Conservation (phyloP, 176 grass and related monocot species). For the Aechmea fasciata region DNA sequence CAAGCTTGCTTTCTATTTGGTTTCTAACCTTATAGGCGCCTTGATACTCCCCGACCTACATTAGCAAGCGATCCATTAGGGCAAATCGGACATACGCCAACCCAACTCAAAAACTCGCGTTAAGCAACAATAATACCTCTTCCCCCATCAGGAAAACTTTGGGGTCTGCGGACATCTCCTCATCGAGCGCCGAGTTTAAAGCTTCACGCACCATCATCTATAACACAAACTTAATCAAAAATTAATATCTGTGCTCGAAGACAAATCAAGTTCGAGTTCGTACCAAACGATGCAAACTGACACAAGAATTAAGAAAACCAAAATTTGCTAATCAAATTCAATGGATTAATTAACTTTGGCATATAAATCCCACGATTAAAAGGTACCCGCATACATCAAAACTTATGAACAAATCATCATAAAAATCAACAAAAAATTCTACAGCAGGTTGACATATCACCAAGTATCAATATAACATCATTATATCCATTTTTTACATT, state of each 20-base stretch:
- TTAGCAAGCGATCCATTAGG: slow-evolving; percentile 17
- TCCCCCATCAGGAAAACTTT: slow-evolving; percentile 96
- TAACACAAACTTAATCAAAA: slow-evolving; percentile 22
- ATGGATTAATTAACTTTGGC: too few relatives aligned
- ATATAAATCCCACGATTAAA: too few relatives aligned
- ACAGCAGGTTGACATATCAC: background rate
- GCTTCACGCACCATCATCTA: slow-evolving; percentile 92
- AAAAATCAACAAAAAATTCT: background rate
- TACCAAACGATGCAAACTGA: too few relatives aligned
- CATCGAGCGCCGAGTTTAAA: slow-evolving; percentile 86
- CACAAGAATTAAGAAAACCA: too few relatives aligned
- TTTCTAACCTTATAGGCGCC: slow-evolving; percentile 85
- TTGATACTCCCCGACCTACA: slow-evolving; percentile 95
- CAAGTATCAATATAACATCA: slow-evolving; percentile 5
- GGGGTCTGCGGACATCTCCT: slow-evolving; percentile 96
- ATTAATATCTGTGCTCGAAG: background rate
- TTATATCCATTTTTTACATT: background rate
- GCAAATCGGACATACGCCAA: background rate
- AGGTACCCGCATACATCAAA: too few relatives aligned
- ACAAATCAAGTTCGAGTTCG: too few relatives aligned
- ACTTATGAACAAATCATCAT: background rate
- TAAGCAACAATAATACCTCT: slow-evolving; percentile 45
- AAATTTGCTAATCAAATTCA: too few relatives aligned
- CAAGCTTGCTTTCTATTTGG: background rate
- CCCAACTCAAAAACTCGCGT: background rate